Base-by-base conservation (phyloP, 2,329 filamentous ascomycete genomes). In the Colletotrichum sp. region DNA sequence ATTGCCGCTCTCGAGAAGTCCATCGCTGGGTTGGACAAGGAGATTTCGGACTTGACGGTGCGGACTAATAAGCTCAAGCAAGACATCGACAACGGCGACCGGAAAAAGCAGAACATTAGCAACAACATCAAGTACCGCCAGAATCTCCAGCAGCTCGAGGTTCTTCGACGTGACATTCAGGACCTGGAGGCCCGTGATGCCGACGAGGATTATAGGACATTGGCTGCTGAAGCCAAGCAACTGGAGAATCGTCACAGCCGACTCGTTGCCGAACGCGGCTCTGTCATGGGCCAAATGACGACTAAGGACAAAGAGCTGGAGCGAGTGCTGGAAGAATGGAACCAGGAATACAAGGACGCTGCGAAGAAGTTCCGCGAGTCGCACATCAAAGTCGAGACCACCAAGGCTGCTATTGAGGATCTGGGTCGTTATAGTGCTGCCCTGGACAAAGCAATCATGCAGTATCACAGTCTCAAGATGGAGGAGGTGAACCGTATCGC, bases 381-480 rank as follows among this genome's bases (percentile, higher is more conserved):
- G 8, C 95, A 98, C 83, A 95, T 98, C 86, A 94, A 94, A 79
- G 95, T 98, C 1, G 95, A 93, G 86, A 97, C 96, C 1, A 98
- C 95, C 65, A 97, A 96, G 84, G 96, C 96, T 5, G 96, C 96
- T 4, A 95, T 98, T 70, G 95, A 98, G 73, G 97, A 99, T 82
- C 88, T 99, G 43, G 94, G 90, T 8, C 94, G 95, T 55, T 98
- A 98, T 82, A 90, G 92, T 58, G 89, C 91, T 12, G 97, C 97
- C 9, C 90, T 99, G 15, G 96, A 98, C 87, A 95, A 97, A 82
- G 97, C 97, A 62, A 97, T 99, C 81, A 98, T 99, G 95, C 95
- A 95, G 81, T 99, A 96, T 82, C 97, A 99, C 86, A 91, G 93
- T 34, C 88, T 98, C 82, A 99, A 99, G 88, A 99, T 99, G 97